A percentile compares a stretch with the other conserved stretches of the same genome.
Evolutionary conservation across 2,329 filamentous ascomycete species (phyloP).

Genomic region (Monascus ruber): DNA sequence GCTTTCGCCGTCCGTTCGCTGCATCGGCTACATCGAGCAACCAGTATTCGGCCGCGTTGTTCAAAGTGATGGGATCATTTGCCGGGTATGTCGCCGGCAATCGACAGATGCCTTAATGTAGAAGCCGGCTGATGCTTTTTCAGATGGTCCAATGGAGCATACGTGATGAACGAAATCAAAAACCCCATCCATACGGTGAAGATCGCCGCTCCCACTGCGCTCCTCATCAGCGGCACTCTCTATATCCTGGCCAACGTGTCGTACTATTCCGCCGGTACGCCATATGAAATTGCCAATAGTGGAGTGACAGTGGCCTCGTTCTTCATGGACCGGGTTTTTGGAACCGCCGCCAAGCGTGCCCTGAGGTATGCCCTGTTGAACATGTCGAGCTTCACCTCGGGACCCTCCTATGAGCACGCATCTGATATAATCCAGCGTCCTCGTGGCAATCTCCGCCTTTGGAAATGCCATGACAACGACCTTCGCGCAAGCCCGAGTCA

Average conservation of each 20-base stretch:
- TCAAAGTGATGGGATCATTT: constrained; percentile 62
- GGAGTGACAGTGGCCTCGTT: constrained; percentile 33
- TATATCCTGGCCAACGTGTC: constrained; percentile 59
- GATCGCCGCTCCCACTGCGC: constrained; percentile 51
- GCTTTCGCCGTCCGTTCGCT: constrained; percentile 53
- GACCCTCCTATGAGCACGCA: constrained; percentile 18
- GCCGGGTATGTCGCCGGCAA: constrained; percentile 21
- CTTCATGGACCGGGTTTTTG: constrained; percentile 35
- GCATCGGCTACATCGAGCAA: constrained; percentile 49
- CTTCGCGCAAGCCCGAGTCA: constrained; percentile 55
- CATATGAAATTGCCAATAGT: constrained; percentile 29
- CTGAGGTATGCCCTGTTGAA: constrained; percentile 41
- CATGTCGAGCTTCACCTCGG: no score
- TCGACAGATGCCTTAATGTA: no score
- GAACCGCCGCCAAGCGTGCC: constrained; percentile 12
- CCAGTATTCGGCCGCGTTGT: constrained; percentile 58
- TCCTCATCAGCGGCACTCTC: constrained; percentile 47
- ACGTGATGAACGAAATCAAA: constrained; percentile 49
- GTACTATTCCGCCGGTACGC: constrained; percentile 47
- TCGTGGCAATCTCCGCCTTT: constrained; percentile 56
- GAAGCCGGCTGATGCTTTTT: not conserved
- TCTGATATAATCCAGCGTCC: constrained; percentile 51
- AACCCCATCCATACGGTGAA: constrained; percentile 55
- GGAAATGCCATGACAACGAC: constrained; percentile 58
- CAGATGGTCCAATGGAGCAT: constrained; percentile 34